Conservation (phyloP, 306 rosid genomes). For the Trifolium pratense region DNA sequence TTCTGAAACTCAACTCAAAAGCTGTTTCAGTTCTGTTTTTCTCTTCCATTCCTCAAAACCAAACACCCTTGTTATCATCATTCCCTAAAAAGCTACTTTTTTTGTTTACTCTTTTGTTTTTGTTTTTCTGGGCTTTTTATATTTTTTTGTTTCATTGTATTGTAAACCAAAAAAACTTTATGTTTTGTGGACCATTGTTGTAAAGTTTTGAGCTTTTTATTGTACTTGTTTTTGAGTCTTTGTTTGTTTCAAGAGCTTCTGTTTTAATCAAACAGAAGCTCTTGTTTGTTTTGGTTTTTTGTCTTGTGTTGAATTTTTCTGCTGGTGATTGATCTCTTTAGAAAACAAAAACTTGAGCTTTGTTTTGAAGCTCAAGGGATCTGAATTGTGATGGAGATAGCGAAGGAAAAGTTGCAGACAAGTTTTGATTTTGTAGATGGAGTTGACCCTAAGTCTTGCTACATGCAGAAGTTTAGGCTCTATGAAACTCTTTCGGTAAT, state of each 20-base stretch:
- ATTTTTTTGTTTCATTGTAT: constrained; percentile 41
- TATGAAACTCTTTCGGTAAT: constrained; percentile 92
- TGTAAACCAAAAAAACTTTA: constrained; percentile 14
- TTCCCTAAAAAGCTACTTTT: constrained; percentile 32
- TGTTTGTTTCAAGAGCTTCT: constrained; percentile 43
- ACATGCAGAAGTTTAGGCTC: constrained; percentile 93
- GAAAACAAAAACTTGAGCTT: constrained; percentile 51
- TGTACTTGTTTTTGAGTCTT: constrained; percentile 35
- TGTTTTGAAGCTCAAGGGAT: constrained; percentile 60
- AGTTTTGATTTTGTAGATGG: constrained; percentile 45
- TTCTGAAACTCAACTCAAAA: constrained; percentile 41
- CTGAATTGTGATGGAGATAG: constrained; percentile 64
- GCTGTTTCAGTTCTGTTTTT: constrained; percentile 21
- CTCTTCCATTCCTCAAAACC: constrained; percentile 40
- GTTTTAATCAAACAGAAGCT: too few relatives aligned
- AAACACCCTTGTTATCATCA: neutral
- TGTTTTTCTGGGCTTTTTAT: neutral
- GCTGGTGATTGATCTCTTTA: constrained; percentile 27
- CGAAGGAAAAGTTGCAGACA: constrained; percentile 48
- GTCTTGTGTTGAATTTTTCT: constrained; percentile 19
- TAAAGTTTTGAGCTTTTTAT: constrained; percentile 46
- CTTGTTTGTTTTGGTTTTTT: too few relatives aligned
- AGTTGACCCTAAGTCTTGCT: constrained; percentile 50
- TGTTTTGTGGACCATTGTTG: constrained; percentile 35
- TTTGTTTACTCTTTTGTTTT: neutral